Percentiles rank a stretch among this genome's conserved stretches.
Evolutionary conservation across 176 grass and related monocot species (phyloP).

Genomic region (Oryza nivara): DNA sequence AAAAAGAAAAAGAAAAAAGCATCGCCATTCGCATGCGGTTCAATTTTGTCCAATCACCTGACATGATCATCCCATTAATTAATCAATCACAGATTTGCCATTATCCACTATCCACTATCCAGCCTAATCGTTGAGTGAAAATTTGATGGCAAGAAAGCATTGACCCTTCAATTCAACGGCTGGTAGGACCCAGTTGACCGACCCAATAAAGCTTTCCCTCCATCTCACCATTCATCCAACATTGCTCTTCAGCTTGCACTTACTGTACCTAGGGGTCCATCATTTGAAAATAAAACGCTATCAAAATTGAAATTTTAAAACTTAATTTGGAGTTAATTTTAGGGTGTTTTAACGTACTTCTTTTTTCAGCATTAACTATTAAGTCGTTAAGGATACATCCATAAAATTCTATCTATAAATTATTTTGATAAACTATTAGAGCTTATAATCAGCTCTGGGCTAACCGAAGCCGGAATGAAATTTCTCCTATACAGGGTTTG

Average conservation of each 20-base stretch:
- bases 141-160: conserved; percentile 5
- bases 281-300: no score
- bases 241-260: no score
- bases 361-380: no score
- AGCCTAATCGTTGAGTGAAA: conserved; percentile 36
- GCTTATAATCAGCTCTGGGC: no score
- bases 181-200: background rate
- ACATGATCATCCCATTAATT: background rate
- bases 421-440: no score
- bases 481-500: background rate
- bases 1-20: background rate
- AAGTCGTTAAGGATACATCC: no score
- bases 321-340: no score
- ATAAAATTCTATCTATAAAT: no score
- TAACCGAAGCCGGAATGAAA: background rate
- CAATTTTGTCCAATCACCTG: background rate
- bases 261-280: no score
- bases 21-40: background rate
- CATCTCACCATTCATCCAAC: background rate
- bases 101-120: conserved; percentile 43
- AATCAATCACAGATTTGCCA: conserved; percentile 23
- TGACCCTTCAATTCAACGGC: conserved; percentile 7
- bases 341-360: no score
- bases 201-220: background rate
- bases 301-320: no score